A percentile compares a stretch with the other conserved stretches of the same genome.
Evolutionary conservation across 2,329 filamentous ascomycete genomes (phyloP).

Genomic region (Microdochium trichocladiopsis): DNA sequence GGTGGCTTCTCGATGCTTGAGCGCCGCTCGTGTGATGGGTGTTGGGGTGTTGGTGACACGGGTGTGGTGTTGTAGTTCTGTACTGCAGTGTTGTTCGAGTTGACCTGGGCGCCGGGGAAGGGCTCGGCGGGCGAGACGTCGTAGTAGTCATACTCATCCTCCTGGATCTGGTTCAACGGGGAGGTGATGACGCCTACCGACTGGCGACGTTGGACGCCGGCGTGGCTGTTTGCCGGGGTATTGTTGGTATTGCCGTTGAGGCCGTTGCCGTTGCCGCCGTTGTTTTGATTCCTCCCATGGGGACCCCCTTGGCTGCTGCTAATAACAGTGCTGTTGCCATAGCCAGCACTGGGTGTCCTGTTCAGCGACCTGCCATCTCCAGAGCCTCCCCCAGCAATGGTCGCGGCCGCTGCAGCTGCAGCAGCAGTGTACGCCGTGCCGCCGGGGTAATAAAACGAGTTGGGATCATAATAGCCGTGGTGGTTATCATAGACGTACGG

Average conservation of each 20-base stretch:
- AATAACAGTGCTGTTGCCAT: not conserved
- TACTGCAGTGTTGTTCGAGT: not conserved
- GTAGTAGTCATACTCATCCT: not conserved
- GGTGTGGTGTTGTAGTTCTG: slow-evolving; percentile 4
- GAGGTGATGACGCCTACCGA: not conserved
- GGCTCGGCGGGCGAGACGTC: not conserved
- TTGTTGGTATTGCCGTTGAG: not conserved
- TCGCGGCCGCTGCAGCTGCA: too few species aligned
- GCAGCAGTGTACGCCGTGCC: not conserved
- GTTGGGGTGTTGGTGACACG: slow-evolving; percentile 1
- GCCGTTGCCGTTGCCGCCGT: not conserved
- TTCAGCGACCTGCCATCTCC: not conserved
- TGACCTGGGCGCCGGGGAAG: not conserved
- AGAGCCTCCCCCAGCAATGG: too few species aligned
- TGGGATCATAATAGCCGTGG: not conserved
- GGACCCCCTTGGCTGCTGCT: not conserved
- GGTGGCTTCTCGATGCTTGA: too few species aligned
- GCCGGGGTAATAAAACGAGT: not conserved
- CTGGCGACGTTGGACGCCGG: not conserved
- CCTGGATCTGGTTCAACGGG: not conserved
- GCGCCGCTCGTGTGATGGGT: not conserved
- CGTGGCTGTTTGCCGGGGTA: not conserved
- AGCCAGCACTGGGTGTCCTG: not conserved
- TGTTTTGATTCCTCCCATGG: not conserved
- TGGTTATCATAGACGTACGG: not conserved